These are phyloP conservation scores for Amanita fuliginea DNA, from an alignment of 768 basidiomycete species.

Conservation along the genomic window DNA sequence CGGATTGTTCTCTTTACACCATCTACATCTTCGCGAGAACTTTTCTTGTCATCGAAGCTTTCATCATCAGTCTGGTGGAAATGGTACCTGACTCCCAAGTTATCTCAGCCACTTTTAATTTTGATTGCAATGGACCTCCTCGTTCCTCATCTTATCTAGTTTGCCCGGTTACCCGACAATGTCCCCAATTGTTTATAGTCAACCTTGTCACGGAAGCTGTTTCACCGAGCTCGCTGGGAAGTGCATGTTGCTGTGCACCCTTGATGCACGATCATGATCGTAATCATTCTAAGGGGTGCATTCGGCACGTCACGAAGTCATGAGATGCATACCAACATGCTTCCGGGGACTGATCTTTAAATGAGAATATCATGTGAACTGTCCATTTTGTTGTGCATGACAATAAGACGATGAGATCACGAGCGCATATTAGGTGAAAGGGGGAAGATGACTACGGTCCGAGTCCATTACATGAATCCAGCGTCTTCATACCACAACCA, in stretches of 20 bases:
- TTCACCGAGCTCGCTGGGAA: not conserved
- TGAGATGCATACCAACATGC: not conserved
- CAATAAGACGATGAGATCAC: not conserved
- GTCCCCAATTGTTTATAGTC: not conserved
- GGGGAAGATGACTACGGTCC: not conserved
- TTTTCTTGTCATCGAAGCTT: not conserved
- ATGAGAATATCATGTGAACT: not conserved
- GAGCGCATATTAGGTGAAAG: not conserved
- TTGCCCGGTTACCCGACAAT: not conserved
- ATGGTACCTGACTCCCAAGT: not conserved
- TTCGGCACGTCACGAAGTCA: not conserved
- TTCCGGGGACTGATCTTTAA: not conserved
- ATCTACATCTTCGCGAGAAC: not conserved
- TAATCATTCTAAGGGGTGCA: not conserved
- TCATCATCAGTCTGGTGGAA: not conserved
- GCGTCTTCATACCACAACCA: conserved; percentile 14
- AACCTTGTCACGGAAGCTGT: not conserved
- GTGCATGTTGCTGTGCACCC: not conserved
- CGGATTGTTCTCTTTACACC: too few relatives aligned
- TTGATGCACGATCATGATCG: not conserved
- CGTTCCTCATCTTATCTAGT: not conserved
- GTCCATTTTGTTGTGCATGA: not conserved
- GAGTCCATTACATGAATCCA: not conserved
- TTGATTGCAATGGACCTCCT: not conserved
- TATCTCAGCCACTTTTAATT: not conserved